phyloP scores from a whole-genome alignment of 352 stramenopile genomes.

The Phytopythium chamaehyphon region DNA sequence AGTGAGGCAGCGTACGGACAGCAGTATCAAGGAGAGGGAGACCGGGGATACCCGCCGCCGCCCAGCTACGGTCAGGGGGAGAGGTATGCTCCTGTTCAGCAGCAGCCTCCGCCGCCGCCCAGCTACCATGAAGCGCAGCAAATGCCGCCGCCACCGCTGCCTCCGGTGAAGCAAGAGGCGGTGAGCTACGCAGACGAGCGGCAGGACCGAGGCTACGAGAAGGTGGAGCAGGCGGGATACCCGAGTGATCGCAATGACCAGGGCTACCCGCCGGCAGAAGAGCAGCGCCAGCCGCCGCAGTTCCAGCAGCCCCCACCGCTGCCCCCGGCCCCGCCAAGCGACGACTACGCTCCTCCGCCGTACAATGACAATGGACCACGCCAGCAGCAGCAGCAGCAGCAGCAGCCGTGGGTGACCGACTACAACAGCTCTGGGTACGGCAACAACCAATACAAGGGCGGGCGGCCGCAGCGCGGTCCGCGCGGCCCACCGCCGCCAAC shows the following conservation, averaged over 20 bases:
- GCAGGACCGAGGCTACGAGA: conserved; percentile 9
- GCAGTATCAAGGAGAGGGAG: conserved; percentile 10
- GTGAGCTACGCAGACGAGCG: conserved; percentile 1
- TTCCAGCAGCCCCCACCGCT: conserved; percentile 6
- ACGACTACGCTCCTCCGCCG: conserved; percentile 12
- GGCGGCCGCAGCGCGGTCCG: conserved; percentile 17
- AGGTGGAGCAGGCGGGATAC: background rate
- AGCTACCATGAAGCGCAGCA: background rate
- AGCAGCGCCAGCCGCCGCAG: conserved; percentile 11
- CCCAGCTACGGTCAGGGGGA: background rate
- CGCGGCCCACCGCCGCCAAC: conserved; percentile 37
- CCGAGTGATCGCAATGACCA: background rate
- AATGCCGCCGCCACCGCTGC: background rate
- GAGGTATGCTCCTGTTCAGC: background rate
- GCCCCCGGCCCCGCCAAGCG: conserved; percentile 9
- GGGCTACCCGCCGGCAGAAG: background rate
- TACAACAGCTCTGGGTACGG: conserved; percentile 2
- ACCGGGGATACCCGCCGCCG: background rate
- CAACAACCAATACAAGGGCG: conserved; percentile 13
- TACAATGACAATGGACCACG: background rate
- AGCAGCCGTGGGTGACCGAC: conserved; percentile 4
- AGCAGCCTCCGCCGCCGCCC: background rate
- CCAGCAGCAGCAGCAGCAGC: conserved; percentile 10
- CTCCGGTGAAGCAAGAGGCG: background rate
- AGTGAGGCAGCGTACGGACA: conserved; percentile 1